Evolutionary conservation across 2,329 filamentous ascomycete species (phyloP).

Genomic region (Trichophyton benhamiae): DNA sequence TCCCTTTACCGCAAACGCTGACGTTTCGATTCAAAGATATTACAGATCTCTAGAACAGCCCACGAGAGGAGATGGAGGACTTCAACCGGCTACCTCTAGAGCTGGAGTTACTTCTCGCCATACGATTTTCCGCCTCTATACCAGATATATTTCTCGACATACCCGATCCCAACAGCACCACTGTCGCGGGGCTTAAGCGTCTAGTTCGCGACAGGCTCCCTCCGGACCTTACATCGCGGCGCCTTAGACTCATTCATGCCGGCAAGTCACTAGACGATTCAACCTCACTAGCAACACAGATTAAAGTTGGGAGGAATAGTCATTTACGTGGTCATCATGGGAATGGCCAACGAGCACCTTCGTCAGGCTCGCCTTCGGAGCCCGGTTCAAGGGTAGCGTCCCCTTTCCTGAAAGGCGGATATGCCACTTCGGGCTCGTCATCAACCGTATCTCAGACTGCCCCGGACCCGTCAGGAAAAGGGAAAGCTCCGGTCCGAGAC

Average conservation of each 20-base stretch:
- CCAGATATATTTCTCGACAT: conserved; percentile 75
- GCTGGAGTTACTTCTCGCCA: conserved; percentile 55
- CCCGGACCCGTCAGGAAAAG: conserved; percentile 39
- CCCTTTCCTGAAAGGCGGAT: background rate
- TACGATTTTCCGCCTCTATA: conserved; percentile 79
- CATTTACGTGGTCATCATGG: background rate
- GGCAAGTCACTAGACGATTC: conserved; percentile 74
- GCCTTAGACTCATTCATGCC: conserved; percentile 78
- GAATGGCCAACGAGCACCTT: background rate
- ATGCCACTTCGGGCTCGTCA: conserved; percentile 1
- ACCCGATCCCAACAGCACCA: conserved; percentile 52
- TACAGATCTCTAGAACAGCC: background rate
- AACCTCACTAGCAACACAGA: conserved; percentile 52
- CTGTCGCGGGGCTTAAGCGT: conserved; percentile 67
- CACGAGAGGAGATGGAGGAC: conserved; percentile 8
- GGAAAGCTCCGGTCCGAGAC: conserved; percentile 44
- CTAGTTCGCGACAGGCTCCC: conserved; percentile 63
- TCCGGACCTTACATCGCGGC: conserved; percentile 48
- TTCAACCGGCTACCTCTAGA: conserved; percentile 16
- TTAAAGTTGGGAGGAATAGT: conserved; percentile 44
- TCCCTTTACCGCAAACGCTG: background rate
- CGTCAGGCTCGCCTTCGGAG: background rate
- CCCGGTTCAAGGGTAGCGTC: background rate
- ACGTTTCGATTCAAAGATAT: background rate
- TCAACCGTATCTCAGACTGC: background rate